Percentiles rank a stretch among this genome's conserved stretches.
Evolutionary conservation across 2,329 filamentous ascomycete genomes (phyloP).

Genomic region (Elsinoe necatrix): DNA sequence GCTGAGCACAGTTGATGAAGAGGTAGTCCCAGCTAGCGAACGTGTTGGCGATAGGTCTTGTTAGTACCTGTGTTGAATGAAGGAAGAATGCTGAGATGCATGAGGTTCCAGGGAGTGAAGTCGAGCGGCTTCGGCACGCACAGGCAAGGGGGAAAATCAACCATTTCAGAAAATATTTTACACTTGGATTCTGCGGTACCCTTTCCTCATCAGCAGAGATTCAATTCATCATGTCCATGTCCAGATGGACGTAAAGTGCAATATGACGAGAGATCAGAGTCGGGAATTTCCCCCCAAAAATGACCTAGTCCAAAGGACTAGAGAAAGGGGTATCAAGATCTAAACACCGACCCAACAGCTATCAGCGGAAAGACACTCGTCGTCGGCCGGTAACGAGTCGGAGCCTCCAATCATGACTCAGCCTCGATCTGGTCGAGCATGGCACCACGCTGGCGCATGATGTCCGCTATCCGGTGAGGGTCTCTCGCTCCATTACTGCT

Average conservation of each 20-base stretch:
- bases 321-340: background rate
- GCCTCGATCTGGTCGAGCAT: constrained; percentile 14
- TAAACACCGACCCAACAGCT: background rate
- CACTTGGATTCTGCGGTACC: background rate
- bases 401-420: background rate
- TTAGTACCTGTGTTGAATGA: background rate
- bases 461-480: background rate
- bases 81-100: background rate
- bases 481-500: background rate
- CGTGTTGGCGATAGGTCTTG: no score
- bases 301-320: background rate
- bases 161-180: background rate
- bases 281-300: background rate
- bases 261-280: background rate
- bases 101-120: background rate
- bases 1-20: no score
- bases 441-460: constrained; percentile 4
- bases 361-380: background rate
- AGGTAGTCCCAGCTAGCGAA: no score
- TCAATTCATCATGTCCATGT: background rate
- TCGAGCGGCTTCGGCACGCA: constrained; percentile 5
- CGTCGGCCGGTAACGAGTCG: background rate
- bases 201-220: no score
- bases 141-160: background rate
- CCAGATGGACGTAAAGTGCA: background rate